Evolutionary conservation across 139 green algal species (phyloP), one percentile per base, ranked within the genome.

Genomic region (Chlorella vulgaris): DNA sequence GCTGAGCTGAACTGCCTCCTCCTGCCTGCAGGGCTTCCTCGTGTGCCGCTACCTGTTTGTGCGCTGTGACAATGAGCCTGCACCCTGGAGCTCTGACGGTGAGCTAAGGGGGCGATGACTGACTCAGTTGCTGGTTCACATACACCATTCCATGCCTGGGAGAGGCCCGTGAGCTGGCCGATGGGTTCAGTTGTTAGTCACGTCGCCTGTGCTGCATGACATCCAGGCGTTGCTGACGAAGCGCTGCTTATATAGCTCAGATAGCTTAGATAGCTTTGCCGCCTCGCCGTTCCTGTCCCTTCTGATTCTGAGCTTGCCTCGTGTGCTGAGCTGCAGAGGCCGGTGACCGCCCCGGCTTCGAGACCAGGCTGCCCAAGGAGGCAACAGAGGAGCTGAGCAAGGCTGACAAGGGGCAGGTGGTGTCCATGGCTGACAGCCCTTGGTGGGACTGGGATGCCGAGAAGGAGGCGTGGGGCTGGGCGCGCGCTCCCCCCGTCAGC

Each of bases 31-130:
- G 81, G 88, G 90, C 47, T 86, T 88, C 61, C 91, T 97, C 8
- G 89, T 97, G 69, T 96, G 93, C 90, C 90, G 96, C 68, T 99
- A 98, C 88, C 91, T 99, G 29, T 98, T 99, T 85, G 83, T 97
- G 58, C 91, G 96, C 62, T 96, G 91, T 84, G 96, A 99, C 91
- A 99, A 99, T 86, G 81, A 90, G 39, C 92, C 96, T 2, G 96
- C 96, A 0, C 96, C 96, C 33, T 99, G 96, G 96, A 91, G 85
- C 21, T 84, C 83, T 33, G 88, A 89, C 42, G 88, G 86, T 91
- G 69, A 24, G 86, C 81, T 26, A 7, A n/a, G n/a, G n/a, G n/a
- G n/a, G n/a, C n/a, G n/a, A n/a, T n/a, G n/a, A n/a, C n/a, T n/a
- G n/a, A n/a, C n/a, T n/a, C n/a, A n/a, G n/a, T n/a, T n/a, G n/a